Percentiles rank a stretch among this genome's conserved stretches.
Conservation (phyloP, 148 eudicot genomes). For the Camellia japonica region DNA sequence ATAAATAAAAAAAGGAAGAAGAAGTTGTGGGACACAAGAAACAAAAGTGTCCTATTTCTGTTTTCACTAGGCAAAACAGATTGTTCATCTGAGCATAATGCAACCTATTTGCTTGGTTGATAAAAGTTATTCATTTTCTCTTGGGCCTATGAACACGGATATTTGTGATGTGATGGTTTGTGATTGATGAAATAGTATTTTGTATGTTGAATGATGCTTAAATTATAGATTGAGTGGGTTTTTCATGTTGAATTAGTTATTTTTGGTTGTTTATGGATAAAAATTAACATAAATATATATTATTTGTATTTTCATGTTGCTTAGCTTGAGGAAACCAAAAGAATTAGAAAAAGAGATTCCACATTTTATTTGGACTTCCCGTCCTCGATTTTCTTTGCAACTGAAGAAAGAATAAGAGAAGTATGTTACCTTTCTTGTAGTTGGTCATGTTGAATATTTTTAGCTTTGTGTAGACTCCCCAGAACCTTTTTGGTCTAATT, state of each 20-base stretch:
- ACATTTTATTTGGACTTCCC: neutral
- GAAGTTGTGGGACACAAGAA: too few species aligned
- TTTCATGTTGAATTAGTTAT: too few species aligned
- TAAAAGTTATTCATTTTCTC: neutral
- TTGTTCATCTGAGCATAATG: neutral
- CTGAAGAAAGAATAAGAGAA: slow-evolving; percentile 4
- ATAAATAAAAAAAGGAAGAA: neutral
- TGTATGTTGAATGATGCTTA: too few species aligned
- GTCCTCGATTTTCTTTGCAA: neutral
- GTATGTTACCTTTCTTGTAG: slow-evolving; percentile 70
- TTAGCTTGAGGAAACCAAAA: neutral
- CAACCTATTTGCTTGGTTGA: neutral
- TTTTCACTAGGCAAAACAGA: neutral
- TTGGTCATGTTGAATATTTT: slow-evolving; percentile 92
- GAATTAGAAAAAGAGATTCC: neutral
- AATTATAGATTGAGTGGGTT: too few species aligned
- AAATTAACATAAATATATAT: too few species aligned
- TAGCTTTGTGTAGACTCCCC: slow-evolving; percentile 98
- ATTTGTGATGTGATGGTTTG: too few species aligned
- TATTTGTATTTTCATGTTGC: too few species aligned
- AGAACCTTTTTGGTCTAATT: slow-evolving; percentile 83
- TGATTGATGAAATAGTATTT: too few species aligned
- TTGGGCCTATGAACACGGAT: neutral
- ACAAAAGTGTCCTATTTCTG: neutral
- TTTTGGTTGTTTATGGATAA: too few species aligned